These are phyloP conservation scores for Colletotrichum zoysiae DNA, from an alignment of 2,329 filamentous ascomycete species.

Conservation along the genomic window DNA sequence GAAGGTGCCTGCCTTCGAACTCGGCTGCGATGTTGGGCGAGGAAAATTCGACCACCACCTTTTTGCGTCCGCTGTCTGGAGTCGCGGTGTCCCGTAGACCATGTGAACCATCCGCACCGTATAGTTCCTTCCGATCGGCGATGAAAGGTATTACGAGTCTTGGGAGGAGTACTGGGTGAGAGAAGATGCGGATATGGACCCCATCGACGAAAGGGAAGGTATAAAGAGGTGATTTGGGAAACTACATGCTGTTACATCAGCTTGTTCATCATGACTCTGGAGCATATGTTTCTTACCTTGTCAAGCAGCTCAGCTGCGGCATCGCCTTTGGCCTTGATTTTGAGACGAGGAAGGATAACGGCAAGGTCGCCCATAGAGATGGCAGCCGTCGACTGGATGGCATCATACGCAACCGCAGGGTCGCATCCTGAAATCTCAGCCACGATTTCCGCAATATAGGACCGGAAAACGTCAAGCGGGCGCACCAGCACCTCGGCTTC, in stretches of 20 bases:
- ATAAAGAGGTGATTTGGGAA: slow-evolving; percentile 70
- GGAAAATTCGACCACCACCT: slow-evolving; percentile 78
- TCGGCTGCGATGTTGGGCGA: slow-evolving; percentile 83
- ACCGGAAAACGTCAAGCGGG: slow-evolving; percentile 50
- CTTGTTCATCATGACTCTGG: rapidly evolving
- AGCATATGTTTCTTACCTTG: background rate
- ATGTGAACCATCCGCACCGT: slow-evolving; percentile 69
- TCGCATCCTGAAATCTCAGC: slow-evolving; percentile 44
- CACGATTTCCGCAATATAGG: slow-evolving; percentile 46
- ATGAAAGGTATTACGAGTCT: slow-evolving; percentile 71
- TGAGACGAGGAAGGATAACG: slow-evolving; percentile 49
- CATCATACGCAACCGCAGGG: slow-evolving; percentile 46
- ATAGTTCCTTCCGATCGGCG: slow-evolving; percentile 65
- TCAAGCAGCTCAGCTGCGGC: slow-evolving; percentile 24
- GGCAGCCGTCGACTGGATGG: slow-evolving; percentile 47
- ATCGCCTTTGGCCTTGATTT: slow-evolving; percentile 42
- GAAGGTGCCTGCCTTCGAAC: slow-evolving; percentile 80
- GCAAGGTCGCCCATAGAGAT: slow-evolving; percentile 49
- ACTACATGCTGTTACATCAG: slow-evolving; percentile 50
- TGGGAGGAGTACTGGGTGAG: slow-evolving; percentile 68
- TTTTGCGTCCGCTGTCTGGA: slow-evolving; percentile 55
- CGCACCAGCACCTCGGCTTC: slow-evolving; percentile 45
- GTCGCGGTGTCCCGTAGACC: slow-evolving; percentile 66
- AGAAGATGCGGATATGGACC: slow-evolving; percentile 75
- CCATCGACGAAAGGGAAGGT: slow-evolving; percentile 67